These are phyloP conservation scores for Suillus ampliporus DNA, from an alignment of 768 basidiomycete species.

Conservation along the genomic window DNA sequence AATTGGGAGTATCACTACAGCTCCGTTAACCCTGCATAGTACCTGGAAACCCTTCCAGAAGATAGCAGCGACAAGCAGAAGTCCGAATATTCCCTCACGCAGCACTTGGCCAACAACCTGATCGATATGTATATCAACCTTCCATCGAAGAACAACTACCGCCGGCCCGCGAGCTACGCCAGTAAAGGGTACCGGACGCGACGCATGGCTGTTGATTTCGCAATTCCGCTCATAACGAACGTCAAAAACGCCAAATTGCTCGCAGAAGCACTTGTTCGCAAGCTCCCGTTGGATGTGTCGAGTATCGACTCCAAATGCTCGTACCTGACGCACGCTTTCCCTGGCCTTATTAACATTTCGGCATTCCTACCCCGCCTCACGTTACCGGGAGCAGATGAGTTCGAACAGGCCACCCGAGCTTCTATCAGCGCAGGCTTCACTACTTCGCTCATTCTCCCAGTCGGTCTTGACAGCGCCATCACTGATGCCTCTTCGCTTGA, in stretches of 20 bases:
- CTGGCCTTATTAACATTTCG: conserved; percentile 88
- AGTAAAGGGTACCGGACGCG: conserved; percentile 97
- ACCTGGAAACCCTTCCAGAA: conserved; percentile 86
- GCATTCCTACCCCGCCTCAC: conserved; percentile 82
- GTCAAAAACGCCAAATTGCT: conserved; percentile 98
- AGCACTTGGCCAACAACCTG: conserved; percentile 94
- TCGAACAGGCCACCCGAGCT: conserved; percentile 74
- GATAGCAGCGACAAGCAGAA: conserved; percentile 81
- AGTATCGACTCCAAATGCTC: conserved; percentile 94
- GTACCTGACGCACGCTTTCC: conserved; percentile 87
- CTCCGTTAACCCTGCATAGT: conserved; percentile 50
- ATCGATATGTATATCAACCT: conserved; percentile 99
- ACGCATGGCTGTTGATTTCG: conserved; percentile 99
- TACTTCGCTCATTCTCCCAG: conserved; percentile 77
- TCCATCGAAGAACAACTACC: conserved; percentile 96
- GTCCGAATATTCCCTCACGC: conserved; percentile 95
- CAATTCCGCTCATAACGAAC: conserved; percentile 96
- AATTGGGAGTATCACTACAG: not conserved
- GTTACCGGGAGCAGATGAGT: conserved; percentile 51
- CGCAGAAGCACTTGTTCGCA: conserved; percentile 90
- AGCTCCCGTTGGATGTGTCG: conserved; percentile 89
- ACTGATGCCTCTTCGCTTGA: conserved; percentile 73
- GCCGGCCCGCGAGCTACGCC: conserved; percentile 95
- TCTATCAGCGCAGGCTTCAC: conserved; percentile 92
- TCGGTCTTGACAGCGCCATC: conserved; percentile 65